Percentiles rank a stretch among this genome's conserved stretches.
Evolutionary conservation across 176 grass and related monocot genomes (phyloP).

Genomic region (Oryza meyeriana): DNA sequence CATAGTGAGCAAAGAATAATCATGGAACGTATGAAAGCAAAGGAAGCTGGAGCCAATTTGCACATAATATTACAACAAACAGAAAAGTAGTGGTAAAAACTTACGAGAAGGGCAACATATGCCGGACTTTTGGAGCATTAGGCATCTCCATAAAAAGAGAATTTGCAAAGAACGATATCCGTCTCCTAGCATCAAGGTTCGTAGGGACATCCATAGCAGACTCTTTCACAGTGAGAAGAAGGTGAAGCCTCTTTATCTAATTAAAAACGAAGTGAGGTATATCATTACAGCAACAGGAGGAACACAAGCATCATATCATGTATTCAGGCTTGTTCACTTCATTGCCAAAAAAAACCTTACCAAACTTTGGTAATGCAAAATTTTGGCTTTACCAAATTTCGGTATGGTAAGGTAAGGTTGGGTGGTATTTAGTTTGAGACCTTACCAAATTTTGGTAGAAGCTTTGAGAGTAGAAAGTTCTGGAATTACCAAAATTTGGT

Average conservation of each 20-base stretch:
- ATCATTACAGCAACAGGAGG: slow-evolving; percentile 16
- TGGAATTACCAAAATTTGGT: too few relatives aligned
- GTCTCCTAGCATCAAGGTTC: slow-evolving; percentile 90
- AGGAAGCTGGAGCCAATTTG: background rate
- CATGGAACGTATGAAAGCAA: slow-evolving; percentile 4
- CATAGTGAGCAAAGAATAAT: background rate
- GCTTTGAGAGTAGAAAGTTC: too few relatives aligned
- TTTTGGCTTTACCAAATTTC: too few relatives aligned
- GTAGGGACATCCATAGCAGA: slow-evolving; percentile 99
- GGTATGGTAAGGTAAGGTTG: too few relatives aligned
- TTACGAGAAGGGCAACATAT: slow-evolving; percentile 99
- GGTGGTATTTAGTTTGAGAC: too few relatives aligned
- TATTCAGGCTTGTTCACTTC: too few relatives aligned
- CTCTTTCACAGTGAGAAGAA: slow-evolving; percentile 91
- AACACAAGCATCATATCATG: slow-evolving; percentile 1
- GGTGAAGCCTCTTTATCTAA: slow-evolving; percentile 93
- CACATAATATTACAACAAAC: background rate
- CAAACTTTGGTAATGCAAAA: too few relatives aligned
- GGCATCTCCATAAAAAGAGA: slow-evolving; percentile 99
- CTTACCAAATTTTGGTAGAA: too few relatives aligned
- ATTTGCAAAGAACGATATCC: slow-evolving; percentile 97
- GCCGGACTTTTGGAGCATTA: slow-evolving; percentile 88
- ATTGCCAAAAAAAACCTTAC: too few relatives aligned
- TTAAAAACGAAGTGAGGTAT: slow-evolving; percentile 21
- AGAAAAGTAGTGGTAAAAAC: slow-evolving; percentile 32